A percentile compares a stretch with the other conserved stretches of the same genome.
These are phyloP conservation scores for Paraglomus occultum DNA, from an alignment of 192 early-diverging fungal genomes.

Conservation along the genomic window DNA sequence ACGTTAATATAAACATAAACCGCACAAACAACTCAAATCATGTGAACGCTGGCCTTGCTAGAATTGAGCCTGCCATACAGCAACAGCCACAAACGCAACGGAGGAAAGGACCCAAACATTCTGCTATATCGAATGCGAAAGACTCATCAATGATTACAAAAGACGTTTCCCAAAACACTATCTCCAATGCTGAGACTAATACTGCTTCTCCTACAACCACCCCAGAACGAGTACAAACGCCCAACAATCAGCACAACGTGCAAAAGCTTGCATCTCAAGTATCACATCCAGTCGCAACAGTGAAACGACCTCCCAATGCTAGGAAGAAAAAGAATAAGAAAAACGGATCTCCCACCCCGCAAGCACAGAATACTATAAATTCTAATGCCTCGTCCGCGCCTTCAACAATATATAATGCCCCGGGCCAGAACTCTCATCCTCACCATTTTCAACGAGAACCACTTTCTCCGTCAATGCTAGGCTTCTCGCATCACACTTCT, in stretches of 20 bases:
- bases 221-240: constrained; percentile 12
- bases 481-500: too few species aligned
- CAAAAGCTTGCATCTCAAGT: background rate
- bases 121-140: too few species aligned
- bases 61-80: too few species aligned
- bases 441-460: background rate
- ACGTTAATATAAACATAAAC: too few species aligned
- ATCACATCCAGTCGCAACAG: background rate
- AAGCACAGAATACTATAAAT: constrained; percentile 2
- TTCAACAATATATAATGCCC: too few species aligned
- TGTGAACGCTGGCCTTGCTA: too few species aligned
- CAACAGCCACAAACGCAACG: too few species aligned
- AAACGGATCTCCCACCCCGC: background rate
- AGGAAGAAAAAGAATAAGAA: constrained; percentile 30
- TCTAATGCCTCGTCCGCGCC: background rate
- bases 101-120: too few species aligned
- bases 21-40: too few species aligned
- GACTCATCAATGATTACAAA: constrained; percentile 29
- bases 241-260: constrained; percentile 27
- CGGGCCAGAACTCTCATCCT: constrained; percentile 8
- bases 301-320: constrained; percentile 27
- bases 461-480: too few species aligned
- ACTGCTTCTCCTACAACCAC: background rate
- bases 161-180: constrained; percentile 25
- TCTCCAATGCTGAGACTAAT: background rate